Evolutionary conservation across 2,329 filamentous ascomycete genomes (phyloP).

Genomic region (Penicillium sp.): DNA sequence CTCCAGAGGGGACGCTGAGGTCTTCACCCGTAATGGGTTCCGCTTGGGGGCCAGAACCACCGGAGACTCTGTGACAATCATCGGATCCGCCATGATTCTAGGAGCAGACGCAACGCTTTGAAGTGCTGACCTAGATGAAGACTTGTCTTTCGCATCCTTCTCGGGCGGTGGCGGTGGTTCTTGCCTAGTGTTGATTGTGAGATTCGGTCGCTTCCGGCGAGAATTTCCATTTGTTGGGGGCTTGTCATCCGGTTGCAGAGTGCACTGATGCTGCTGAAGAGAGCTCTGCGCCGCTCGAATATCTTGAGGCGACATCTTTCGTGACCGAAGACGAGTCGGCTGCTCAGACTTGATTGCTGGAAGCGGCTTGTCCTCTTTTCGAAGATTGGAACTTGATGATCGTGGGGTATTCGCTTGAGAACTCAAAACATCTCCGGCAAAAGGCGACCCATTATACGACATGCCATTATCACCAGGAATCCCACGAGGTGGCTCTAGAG

Average conservation of each 20-base stretch:
- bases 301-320: neutral
- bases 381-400: slow-evolving; percentile 11
- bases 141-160: slow-evolving; percentile 1
- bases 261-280: neutral
- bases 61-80: slow-evolving; percentile 9
- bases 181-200: slow-evolving; percentile 3
- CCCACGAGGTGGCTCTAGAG: slow-evolving; percentile 2
- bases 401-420: slow-evolving; percentile 11
- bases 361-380: slow-evolving; percentile 20
- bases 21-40: neutral
- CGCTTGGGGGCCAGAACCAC: slow-evolving; percentile 7
- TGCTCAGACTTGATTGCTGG: slow-evolving; percentile 19
- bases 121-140: neutral
- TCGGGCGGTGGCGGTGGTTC: neutral
- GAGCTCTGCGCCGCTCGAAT: neutral
- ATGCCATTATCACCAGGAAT: slow-evolving; percentile 7
- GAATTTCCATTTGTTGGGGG: neutral
- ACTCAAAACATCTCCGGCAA: slow-evolving; percentile 10
- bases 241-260: neutral
- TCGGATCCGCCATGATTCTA: neutral
- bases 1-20: too few species aligned
- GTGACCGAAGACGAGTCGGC: neutral
- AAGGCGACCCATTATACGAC: slow-evolving; percentile 13
- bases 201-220: neutral
- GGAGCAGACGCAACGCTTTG: neutral